Evolutionary conservation across 2,329 filamentous ascomycete genomes (phyloP), one percentile per base, ranked within the genome.

Genomic region (Sordariomycetes sp.): DNA sequence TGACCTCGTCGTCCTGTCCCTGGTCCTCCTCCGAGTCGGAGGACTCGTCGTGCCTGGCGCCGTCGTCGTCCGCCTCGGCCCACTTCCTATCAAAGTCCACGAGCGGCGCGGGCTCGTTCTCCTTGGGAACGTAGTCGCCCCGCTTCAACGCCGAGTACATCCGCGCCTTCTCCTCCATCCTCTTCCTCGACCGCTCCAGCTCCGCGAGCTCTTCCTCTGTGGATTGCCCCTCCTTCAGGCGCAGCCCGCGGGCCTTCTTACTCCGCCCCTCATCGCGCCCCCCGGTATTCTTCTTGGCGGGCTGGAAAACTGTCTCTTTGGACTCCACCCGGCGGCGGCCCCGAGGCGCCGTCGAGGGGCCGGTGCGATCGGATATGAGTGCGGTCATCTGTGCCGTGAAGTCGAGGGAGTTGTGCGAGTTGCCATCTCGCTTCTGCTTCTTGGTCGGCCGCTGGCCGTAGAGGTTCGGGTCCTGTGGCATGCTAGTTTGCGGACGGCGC

Each of bases 21-120:
- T 57, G 51, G 52, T 57, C 61, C 18, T 53, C 58, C 7, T 52
- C 48, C 20, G 61, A 61, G 37, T 61, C 60, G 11, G 60, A 60
- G 61, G 68, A 52, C 62, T 67, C 59, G 3, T 65, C 71, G 16
- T 75, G 74, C 2, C 69, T 69, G n/a, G 71, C 71, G 1, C 74
- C 71, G 7, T 74, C 65, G 59, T 76, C 73, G 57, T 65, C 64
- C 25, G 76, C 74, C 67, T 96, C 89, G 0, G 88, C 90, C 92
- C 94, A 97, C 74, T 97, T 99, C 61, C 87, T 80, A 72, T 97
- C 94, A 71, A 99, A 99, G 73, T 99, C 93, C 2, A 99, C 87
- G 28, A 96, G 80, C 25, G 82, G 79, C 64, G 85, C 82, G 50
- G 82, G 75, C 64, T 82, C 76, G 67, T 86, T 81, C 63, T 88